Evolutionary conservation across 768 basidiomycete species (phyloP).

Genomic region (Boletellus emodensis): DNA sequence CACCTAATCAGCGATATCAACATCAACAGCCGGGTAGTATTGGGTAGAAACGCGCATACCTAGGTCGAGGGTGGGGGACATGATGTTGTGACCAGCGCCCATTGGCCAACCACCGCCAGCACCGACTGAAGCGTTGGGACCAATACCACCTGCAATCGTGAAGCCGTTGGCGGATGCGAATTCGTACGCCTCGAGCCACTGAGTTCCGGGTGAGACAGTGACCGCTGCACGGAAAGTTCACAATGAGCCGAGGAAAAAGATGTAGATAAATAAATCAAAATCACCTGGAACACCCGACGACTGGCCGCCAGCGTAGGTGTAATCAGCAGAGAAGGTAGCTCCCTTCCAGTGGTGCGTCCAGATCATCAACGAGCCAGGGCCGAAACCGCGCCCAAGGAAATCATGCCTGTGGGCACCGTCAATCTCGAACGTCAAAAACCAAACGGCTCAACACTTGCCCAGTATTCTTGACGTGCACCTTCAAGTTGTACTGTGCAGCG

Average conservation of each 20-base stretch:
- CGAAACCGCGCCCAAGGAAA: too few relatives aligned
- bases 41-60: background rate
- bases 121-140: background rate
- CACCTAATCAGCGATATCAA: too few relatives aligned
- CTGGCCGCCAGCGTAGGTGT: background rate
- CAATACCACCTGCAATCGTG: background rate
- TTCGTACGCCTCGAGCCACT: background rate
- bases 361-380: background rate
- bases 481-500: too few relatives aligned
- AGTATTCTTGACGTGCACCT: background rate
- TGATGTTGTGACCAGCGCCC: background rate
- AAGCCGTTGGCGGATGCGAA: background rate
- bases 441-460: background rate
- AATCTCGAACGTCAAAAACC: background rate
- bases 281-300: background rate
- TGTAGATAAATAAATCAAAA: background rate
- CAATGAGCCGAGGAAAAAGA: background rate
- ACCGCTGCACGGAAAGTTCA: background rate
- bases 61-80: background rate
- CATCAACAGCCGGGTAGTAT: too few relatives aligned
- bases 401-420: background rate
- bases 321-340: background rate
- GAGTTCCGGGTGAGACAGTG: background rate
- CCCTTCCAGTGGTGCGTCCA: too few relatives aligned
- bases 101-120: too few relatives aligned